Evolutionary conservation across 2,329 filamentous ascomycete genomes (phyloP).

Genomic region (Colletotrichum sp.): DNA sequence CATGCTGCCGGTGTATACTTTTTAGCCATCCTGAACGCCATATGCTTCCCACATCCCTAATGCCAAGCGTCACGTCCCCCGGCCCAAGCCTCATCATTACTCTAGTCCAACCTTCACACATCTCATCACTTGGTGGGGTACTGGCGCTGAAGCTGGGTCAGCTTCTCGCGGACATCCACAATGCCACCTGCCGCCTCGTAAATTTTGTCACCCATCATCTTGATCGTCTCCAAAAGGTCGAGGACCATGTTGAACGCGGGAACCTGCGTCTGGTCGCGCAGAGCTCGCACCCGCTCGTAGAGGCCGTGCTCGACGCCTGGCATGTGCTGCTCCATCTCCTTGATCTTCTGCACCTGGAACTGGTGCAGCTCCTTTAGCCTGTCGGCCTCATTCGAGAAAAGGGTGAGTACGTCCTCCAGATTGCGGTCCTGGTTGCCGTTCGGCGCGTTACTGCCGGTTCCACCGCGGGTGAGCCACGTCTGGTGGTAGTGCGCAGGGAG

Average conservation of each 20-base stretch:
- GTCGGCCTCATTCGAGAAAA: slow-evolving; percentile 24
- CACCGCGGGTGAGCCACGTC: slow-evolving; percentile 46
- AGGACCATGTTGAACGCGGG: slow-evolving; percentile 22
- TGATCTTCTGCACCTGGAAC: slow-evolving; percentile 38
- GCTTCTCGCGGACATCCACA: slow-evolving; percentile 25
- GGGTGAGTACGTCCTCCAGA: slow-evolving; percentile 19
- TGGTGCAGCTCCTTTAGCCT: slow-evolving; percentile 42
- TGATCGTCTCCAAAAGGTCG: slow-evolving; percentile 22
- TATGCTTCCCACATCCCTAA: neutral
- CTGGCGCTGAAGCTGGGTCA: slow-evolving; percentile 26
- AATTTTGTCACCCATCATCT: slow-evolving; percentile 25
- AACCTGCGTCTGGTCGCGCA: slow-evolving; percentile 23
- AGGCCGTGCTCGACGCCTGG: slow-evolving; percentile 52
- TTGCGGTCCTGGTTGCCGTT: slow-evolving; percentile 50
- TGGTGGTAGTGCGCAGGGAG: slow-evolving; percentile 66
- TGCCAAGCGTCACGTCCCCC: neutral
- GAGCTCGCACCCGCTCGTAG: slow-evolving; percentile 34
- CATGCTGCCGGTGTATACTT: slow-evolving; percentile 2
- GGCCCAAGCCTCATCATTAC: neutral
- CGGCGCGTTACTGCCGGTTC: slow-evolving; percentile 5
- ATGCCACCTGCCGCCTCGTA: slow-evolving; percentile 20
- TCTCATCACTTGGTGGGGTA: slow-evolving; percentile 33
- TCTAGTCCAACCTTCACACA: neutral
- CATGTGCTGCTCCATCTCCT: slow-evolving; percentile 53
- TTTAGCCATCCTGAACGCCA: slow-evolving; percentile 17